Base-by-base conservation (phyloP, 306 rosid species). In the Begonia masoniana region DNA sequence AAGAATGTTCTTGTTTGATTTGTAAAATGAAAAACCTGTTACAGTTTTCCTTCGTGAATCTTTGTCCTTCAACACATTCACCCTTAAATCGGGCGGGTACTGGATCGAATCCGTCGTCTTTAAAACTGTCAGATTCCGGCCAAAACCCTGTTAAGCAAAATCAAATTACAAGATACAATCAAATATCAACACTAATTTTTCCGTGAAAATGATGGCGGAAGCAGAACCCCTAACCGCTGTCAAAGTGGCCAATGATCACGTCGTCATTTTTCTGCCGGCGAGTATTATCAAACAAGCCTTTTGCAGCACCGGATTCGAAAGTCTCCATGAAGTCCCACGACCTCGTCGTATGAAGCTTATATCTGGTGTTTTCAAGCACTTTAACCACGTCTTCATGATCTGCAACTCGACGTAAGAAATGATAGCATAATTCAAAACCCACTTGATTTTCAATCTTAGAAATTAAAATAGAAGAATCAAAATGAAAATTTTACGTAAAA, bases 41-140 rank as follows among this genome's bases (percentile, higher is more conserved):
- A 19, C 58, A 51, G 43, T 41, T 16, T n/a, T 26, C 15, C 10
- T 1, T 13, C 12, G 35, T 12, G 8, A 51, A 61, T 2, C 14
- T 10, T 2, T 35, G 21, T 3, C 57, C 65, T 6, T 41, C 21
- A n/a, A 41, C 65, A 42, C 65, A 61, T 9, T 52, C 50, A 39
- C 65, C 65, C 13, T n/a, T 51, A 13, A 51, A 61, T 7, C n/a
- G 13, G n/a, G 19, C 11, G 12, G 65, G 65, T 49, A 61, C 51
- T 6, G 15, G 57, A 10, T 43, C 50, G 23, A 61, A 13, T 48
- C 47, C 55, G 3, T 14, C 17, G 10, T 14, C 17, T 2, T 24
- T 16, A 52, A 51, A 61, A 15, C 43, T 51, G 23, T 4, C 11
- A 1, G 65, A 2, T 50, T 52, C 65, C 7, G 65, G 57, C 51